phyloP scores from a whole-genome alignment of 2,329 filamentous ascomycete genomes.

The Pezicula radicicola region DNA sequence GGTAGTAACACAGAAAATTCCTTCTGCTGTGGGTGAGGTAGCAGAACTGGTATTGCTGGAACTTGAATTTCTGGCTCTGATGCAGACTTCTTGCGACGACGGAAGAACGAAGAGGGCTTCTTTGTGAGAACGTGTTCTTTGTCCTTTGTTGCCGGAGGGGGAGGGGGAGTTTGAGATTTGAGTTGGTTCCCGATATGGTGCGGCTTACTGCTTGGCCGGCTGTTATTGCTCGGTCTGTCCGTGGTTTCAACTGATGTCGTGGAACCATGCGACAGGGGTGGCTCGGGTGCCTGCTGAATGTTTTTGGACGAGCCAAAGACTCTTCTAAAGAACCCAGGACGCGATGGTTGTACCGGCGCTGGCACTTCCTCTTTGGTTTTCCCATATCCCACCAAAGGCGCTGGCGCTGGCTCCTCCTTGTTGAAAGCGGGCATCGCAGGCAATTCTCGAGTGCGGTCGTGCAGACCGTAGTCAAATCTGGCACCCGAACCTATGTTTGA shows the following conservation, averaged over 20 bases:
- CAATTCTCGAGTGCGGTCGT: conserved; percentile 22
- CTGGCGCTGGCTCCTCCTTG: conserved; percentile 47
- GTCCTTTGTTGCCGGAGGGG: conserved; percentile 25
- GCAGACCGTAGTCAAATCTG: conserved; percentile 29
- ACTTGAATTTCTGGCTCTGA: conserved; percentile 64
- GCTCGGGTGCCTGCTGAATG: conserved; percentile 30
- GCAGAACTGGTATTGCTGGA: conserved; percentile 41
- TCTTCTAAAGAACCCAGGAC: conserved; percentile 86
- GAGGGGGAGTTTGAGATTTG: conserved; percentile 34
- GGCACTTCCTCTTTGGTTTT: conserved; percentile 37
- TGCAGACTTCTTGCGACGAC: conserved; percentile 86
- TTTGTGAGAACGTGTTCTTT: conserved; percentile 60
- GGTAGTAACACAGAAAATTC: conserved; percentile 12
- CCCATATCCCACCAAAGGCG: conserved; percentile 48
- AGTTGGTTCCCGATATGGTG: conserved; percentile 43
- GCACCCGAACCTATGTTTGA: conserved; percentile 31
- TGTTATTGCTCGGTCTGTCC: conserved; percentile 34
- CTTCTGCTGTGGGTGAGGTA: conserved; percentile 20
- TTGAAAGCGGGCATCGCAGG: conserved; percentile 32
- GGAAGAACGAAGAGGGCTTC: conserved; percentile 92
- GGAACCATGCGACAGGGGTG: conserved; percentile 27
- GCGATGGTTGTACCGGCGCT: conserved; percentile 43
- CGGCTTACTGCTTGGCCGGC: conserved; percentile 32
- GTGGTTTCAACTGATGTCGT: conserved; percentile 34
- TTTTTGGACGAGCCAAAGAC: conserved; percentile 74